A percentile compares a stretch with the other conserved stretches of the same genome.
Conservation (phyloP, 225 moss, liverwort and hornwort genomes). For the Neckera pumila region DNA sequence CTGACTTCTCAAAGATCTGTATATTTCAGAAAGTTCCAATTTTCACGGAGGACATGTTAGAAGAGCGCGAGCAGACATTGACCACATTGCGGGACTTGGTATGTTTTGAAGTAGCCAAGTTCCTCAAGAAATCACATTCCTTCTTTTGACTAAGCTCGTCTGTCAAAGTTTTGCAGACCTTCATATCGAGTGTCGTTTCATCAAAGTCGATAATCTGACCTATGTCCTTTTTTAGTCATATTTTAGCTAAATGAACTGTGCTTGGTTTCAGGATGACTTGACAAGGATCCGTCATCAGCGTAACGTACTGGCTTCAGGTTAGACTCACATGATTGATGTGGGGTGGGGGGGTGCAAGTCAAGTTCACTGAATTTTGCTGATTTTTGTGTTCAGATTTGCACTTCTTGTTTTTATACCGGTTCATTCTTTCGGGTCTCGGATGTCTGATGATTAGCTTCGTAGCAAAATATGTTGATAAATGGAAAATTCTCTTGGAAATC, state of each 20-base stretch:
- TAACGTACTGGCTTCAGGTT: constrained; percentile 80
- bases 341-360: background rate
- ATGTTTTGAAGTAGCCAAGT: background rate
- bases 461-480: background rate
- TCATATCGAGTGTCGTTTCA: background rate
- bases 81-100: constrained; percentile 60
- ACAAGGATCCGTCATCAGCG: constrained; percentile 64
- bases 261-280: constrained; percentile 26
- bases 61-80: constrained; percentile 75
- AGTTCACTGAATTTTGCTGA: background rate
- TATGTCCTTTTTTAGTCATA: background rate
- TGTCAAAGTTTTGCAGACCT: background rate
- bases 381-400: background rate
- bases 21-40: constrained; percentile 55
- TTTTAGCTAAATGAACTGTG: background rate
- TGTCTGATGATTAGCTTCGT: background rate
- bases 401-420: background rate
- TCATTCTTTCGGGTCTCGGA: background rate
- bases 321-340: background rate
- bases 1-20: background rate
- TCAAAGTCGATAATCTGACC: background rate
- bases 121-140: background rate
- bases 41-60: constrained; percentile 93
- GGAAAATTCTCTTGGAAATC: background rate
- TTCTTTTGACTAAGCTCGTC: background rate